phyloP scores from a whole-genome alignment of 495 filamentous ascomycete genomes.

The Lasiosphaeria ovina region DNA sequence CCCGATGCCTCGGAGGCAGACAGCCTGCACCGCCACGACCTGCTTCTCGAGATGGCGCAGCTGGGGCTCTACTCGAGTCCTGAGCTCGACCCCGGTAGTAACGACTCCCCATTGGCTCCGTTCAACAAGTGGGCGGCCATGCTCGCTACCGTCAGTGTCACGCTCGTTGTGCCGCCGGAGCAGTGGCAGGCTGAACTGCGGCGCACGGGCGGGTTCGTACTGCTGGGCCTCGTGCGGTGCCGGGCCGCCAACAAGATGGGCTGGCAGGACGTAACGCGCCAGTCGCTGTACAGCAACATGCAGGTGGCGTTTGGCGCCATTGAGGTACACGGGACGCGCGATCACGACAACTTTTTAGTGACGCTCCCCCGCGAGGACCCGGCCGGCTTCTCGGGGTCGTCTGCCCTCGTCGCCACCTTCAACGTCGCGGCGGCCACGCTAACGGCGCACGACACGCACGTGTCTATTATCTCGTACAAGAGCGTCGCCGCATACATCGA shows the following conservation, averaged over 20 bases:
- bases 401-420: constrained; percentile 41
- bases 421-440: constrained; percentile 34
- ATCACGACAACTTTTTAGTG: constrained; percentile 22
- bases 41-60: constrained; percentile 31
- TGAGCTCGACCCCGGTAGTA: neutral
- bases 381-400: constrained; percentile 33
- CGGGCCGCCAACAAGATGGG: too few relatives aligned
- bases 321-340: constrained; percentile 19
- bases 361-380: constrained; percentile 20
- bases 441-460: constrained; percentile 20
- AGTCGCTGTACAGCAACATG: constrained; percentile 20
- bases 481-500: constrained; percentile 3
- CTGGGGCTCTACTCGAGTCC: constrained; percentile 19
- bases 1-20: constrained; percentile 18
- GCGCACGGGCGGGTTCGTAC: too few relatives aligned
- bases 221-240: too few relatives aligned
- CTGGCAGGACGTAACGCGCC: too few relatives aligned
- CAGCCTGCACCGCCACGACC: constrained; percentile 25
- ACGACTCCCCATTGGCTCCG: constrained; percentile 1
- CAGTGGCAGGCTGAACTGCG: neutral
- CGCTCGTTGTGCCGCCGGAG: constrained; percentile 33
- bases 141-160: constrained; percentile 35
- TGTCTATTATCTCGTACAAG: constrained; percentile 25
- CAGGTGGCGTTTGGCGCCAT: constrained; percentile 38
- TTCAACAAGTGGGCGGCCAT: constrained; percentile 34